These are phyloP conservation scores for Trypanosomatidae sp. DNA, from an alignment of 208 protist genomes.

Conservation along the genomic window DNA sequence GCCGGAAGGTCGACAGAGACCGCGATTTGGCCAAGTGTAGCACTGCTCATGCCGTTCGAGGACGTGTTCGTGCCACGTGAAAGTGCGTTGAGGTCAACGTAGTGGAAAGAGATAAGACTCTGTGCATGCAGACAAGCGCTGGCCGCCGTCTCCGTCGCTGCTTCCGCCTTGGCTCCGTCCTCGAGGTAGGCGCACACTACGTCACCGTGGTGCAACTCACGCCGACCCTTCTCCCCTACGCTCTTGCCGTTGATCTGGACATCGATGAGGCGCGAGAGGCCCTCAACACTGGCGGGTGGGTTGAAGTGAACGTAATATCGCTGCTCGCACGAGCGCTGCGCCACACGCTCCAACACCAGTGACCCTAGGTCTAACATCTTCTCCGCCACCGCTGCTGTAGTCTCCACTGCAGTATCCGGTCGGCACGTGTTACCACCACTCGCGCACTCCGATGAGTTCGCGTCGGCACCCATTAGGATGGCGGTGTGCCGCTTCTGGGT, in stretches of 20 bases:
- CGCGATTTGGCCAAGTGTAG: slow-evolving; percentile 49
- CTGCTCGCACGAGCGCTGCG: slow-evolving; percentile 57
- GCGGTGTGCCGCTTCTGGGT: neutral
- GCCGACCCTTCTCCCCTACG: slow-evolving; percentile 34
- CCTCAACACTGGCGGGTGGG: slow-evolving; percentile 26
- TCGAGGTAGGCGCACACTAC: slow-evolving; percentile 63
- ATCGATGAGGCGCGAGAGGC: slow-evolving; percentile 27
- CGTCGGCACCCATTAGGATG: slow-evolving; percentile 1
- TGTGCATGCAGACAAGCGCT: slow-evolving; percentile 22
- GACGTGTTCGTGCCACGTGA: slow-evolving; percentile 27
- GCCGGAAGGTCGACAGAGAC: slow-evolving; percentile 41
- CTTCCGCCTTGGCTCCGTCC: slow-evolving; percentile 7
- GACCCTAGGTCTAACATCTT: slow-evolving; percentile 25
- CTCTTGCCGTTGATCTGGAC: slow-evolving; percentile 66
- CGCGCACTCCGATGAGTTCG: neutral
- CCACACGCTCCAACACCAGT: slow-evolving; percentile 57
- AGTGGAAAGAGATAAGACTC: slow-evolving; percentile 64
- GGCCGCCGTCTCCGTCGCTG: slow-evolving; percentile 3
- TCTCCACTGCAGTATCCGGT: neutral
- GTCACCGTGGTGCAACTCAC: slow-evolving; percentile 65
- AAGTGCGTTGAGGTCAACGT: slow-evolving; percentile 68
- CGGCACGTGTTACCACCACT: neutral
- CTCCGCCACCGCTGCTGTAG: neutral
- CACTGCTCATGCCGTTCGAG: slow-evolving; percentile 11
- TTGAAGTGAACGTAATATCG: slow-evolving; percentile 57